phyloP scores from a whole-genome alignment of 108 stramenopile genomes.

The Skeletonema marinoi region DNA sequence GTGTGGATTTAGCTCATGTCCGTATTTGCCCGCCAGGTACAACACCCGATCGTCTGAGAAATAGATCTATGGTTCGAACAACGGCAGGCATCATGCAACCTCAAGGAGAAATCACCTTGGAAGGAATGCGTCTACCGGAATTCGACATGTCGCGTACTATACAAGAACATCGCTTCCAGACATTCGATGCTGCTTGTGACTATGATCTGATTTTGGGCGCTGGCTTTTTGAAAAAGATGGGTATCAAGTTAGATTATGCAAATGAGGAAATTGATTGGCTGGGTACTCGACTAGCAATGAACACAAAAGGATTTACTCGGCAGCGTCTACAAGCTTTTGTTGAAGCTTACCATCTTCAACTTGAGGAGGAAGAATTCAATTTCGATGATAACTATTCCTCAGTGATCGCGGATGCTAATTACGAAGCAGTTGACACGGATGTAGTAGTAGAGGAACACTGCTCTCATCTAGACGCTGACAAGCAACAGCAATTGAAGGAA shows the following conservation, averaged over 20 bases:
- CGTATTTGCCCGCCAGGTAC: background rate
- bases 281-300: background rate
- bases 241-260: conserved; percentile 16
- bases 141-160: background rate
- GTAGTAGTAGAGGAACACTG: conserved; percentile 37
- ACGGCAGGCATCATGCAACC: background rate
- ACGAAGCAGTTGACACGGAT: conserved; percentile 15
- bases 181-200: background rate
- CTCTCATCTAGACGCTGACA: no score
- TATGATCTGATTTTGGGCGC: conserved; percentile 49
- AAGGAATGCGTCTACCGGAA: background rate
- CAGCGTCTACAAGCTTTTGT: background rate
- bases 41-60: background rate
- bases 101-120: background rate
- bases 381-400: background rate
- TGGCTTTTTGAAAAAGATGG: conserved; percentile 26
- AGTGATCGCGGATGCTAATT: conserved; percentile 34
- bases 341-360: background rate
- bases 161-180: no score
- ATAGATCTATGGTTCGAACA: background rate
- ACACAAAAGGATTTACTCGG: background rate
- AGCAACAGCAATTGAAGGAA: conserved; percentile 3
- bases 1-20: background rate
- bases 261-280: conserved; percentile 20
- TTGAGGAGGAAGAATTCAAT: background rate